Evolutionary conservation across 345 rosid genomes (phyloP).

Genomic region (Pistacia atlantica): DNA sequence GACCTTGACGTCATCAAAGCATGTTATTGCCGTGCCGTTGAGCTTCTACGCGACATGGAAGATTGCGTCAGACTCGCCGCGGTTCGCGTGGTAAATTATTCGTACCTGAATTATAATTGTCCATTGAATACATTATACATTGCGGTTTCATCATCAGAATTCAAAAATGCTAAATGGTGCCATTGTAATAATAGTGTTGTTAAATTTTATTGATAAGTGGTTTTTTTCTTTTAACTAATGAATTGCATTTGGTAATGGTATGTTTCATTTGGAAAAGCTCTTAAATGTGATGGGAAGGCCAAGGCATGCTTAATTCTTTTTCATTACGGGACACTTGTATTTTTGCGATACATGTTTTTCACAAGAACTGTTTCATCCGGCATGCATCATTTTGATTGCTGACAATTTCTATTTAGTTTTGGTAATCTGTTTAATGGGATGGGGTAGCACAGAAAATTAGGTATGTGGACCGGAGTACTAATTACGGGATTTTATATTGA

Average conservation of each 20-base stretch:
- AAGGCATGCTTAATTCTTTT: background rate
- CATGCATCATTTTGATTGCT: no score
- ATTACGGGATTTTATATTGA: background rate
- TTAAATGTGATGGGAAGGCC: background rate
- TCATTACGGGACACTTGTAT: no score
- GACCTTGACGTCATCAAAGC: slow-evolving; percentile 55
- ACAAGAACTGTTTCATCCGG: background rate
- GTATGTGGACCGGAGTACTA: background rate
- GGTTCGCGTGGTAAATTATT: slow-evolving; percentile 54
- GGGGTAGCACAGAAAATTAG: no score
- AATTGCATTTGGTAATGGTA: no score
- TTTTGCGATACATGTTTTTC: background rate
- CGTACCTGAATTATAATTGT: slow-evolving; percentile 1
- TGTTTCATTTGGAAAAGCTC: background rate
- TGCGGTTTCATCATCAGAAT: no score
- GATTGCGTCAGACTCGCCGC: slow-evolving; percentile 74
- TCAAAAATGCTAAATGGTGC: background rate
- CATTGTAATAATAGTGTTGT: background rate
- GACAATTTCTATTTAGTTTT: background rate
- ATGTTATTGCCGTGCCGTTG: slow-evolving; percentile 75
- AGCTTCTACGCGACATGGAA: slow-evolving; percentile 61
- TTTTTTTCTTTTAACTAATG: no score
- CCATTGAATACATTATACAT: no score
- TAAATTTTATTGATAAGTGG: no score
- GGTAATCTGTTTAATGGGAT: background rate